Conservation (phyloP, 2,329 filamentous ascomycete genomes). For the Sphaerulina vaccinii region DNA sequence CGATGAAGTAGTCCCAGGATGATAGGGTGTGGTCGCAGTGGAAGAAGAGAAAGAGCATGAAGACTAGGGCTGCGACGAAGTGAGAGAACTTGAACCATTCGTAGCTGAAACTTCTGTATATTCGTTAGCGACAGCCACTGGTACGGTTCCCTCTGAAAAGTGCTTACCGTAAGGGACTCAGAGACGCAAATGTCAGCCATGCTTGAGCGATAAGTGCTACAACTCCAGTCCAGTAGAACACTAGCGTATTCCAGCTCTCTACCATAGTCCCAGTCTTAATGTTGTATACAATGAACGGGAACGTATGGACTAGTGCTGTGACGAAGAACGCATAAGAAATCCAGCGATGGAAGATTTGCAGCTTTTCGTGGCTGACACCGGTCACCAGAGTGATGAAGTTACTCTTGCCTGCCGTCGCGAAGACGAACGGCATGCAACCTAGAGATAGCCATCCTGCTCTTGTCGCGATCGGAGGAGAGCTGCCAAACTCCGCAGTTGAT, state of each 20-base stretch:
- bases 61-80: slow-evolving; percentile 53
- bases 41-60: slow-evolving; percentile 60
- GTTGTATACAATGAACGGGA: slow-evolving; percentile 59
- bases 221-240: slow-evolving; percentile 58
- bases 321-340: slow-evolving; percentile 57
- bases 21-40: slow-evolving; percentile 58
- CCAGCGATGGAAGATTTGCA: slow-evolving; percentile 59
- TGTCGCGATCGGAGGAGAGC: slow-evolving; percentile 55
- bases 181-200: slow-evolving; percentile 54
- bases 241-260: slow-evolving; percentile 44
- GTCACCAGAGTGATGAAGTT: slow-evolving; percentile 57
- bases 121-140: too few species aligned
- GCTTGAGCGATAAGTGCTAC: slow-evolving; percentile 50
- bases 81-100: slow-evolving; percentile 63
- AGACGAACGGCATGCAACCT: slow-evolving; percentile 53
- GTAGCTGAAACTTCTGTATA: slow-evolving; percentile 56
- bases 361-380: slow-evolving; percentile 57
- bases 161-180: slow-evolving; percentile 54
- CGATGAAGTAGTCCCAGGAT: slow-evolving; percentile 61
- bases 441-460: slow-evolving; percentile 55
- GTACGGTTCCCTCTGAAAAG: too few species aligned
- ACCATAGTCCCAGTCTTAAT: slow-evolving; percentile 51
- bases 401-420: slow-evolving; percentile 47
- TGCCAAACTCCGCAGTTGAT: slow-evolving; percentile 42
- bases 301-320: slow-evolving; percentile 59